Percentiles rank a stretch among this genome's conserved stretches.
Evolutionary conservation across 2,329 filamentous ascomycete species (phyloP).

Genomic region (Fusarium avenaceum): DNA sequence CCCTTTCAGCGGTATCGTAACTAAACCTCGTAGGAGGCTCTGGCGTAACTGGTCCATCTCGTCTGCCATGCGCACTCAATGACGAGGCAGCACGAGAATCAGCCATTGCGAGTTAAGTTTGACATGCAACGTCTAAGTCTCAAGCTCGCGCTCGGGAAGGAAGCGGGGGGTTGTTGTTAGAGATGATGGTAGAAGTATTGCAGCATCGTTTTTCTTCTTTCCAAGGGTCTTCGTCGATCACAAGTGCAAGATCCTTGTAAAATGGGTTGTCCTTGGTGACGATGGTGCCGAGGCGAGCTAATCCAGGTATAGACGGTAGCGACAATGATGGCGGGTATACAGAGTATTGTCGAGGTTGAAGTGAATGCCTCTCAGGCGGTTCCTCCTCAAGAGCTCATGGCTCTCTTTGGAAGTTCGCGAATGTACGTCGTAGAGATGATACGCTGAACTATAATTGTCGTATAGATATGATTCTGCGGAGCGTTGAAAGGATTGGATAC

Average conservation of each 20-base stretch:
- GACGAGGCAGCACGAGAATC: conserved; percentile 44
- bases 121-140: conserved; percentile 43
- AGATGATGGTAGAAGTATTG: conserved; percentile 35
- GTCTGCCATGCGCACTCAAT: conserved; percentile 45
- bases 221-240: conserved; percentile 41
- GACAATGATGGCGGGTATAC: conserved; percentile 21
- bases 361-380: conserved; percentile 40
- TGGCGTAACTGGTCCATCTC: conserved; percentile 47
- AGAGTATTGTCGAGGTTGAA: conserved; percentile 20
- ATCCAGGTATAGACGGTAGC: conserved; percentile 12
- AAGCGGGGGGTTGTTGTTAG: conserved; percentile 40
- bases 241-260: conserved; percentile 32
- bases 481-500: conserved; percentile 34
- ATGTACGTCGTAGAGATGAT: conserved; percentile 19
- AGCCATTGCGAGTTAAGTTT: conserved; percentile 46
- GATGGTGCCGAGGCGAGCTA: conserved; percentile 27
- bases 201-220: conserved; percentile 44
- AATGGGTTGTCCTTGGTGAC: conserved; percentile 43
- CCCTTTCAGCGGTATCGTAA: conserved; percentile 45
- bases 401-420: conserved; percentile 16
- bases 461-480: conserved; percentile 37
- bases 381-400: conserved; percentile 45
- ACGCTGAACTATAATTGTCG: conserved; percentile 16
- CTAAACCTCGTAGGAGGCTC: conserved; percentile 47
- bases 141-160: conserved; percentile 30